Evolutionary conservation across 2,329 filamentous ascomycete genomes (phyloP), one percentile per base, ranked within the genome.

Genomic region (Verticillium nonalfalfae): DNA sequence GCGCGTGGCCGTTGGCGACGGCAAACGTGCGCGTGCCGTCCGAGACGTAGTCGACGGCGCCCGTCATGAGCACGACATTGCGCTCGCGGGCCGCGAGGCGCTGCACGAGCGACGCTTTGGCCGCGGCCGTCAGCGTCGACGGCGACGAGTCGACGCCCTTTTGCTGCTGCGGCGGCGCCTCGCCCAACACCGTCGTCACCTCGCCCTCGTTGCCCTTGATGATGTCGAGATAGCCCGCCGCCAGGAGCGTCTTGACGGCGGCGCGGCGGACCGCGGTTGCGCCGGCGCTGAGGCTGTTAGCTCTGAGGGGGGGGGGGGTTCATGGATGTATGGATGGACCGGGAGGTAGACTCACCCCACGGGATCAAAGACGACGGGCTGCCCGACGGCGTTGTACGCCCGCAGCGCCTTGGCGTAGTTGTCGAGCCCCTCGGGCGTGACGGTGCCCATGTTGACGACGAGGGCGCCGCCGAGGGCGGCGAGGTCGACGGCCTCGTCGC

Each of bases 161-260:
- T 75, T 97, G 94, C 65, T 87, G 84, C 2, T 79, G 64, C 13
- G 60, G 36, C 56, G 50, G 62, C 61, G 50, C 63, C 66, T 82
- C 79, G 52, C 89, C 89, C 45, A 83, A 84, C 0, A 94, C 86
- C 2, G 90, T 87, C 57, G 84, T 80, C 64, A 98, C 93, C 74
- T 98, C 95, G 60, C 89, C 87, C 72, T 96, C 91, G 75, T 98
- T 98, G 57, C 94, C 94, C 73, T 98, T 98, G 75, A 98, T 93
- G 52, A 97, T 81, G 73, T 91, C 86, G 68, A 96, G 90, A 73
- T 91, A 91, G 45, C 92, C 93, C 2, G 80, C 82, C 0, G 84
- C 78, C 70, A 97, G 81, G 40, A 98, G 84, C 1, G 81, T 81
- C 62, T 86, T 85, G 34, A 94, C 85, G 0, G 92, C 90, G 1